Evolutionary conservation across 805 yeast genomes (phyloP).

Genomic region (Schizosaccharomyces octosporus): DNA sequence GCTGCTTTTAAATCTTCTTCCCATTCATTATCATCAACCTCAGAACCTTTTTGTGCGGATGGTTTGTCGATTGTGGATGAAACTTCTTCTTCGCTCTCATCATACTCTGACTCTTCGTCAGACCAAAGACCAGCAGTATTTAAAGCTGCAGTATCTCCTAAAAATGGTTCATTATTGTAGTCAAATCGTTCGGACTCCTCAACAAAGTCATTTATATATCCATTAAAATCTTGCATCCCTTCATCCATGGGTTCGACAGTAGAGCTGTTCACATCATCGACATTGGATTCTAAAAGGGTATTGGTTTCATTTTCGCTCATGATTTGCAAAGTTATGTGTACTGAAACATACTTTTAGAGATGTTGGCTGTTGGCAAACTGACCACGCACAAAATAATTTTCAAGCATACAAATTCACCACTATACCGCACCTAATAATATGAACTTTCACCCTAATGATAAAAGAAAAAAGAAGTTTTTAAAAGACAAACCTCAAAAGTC

Average conservation of each 20-base stretch:
- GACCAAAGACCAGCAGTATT: background rate
- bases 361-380: too few species aligned
- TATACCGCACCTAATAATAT: too few species aligned
- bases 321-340: background rate
- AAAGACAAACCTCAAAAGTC: too few species aligned
- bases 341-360: too few species aligned
- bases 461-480: too few species aligned
- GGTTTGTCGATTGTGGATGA: background rate
- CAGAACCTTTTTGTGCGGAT: background rate
- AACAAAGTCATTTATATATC: background rate
- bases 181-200: background rate
- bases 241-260: background rate
- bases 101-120: background rate
- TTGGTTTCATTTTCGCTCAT: background rate
- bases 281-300: background rate
- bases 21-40: background rate
- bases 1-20: constrained; percentile 1
- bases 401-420: too few species aligned
- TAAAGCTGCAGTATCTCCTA: background rate
- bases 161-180: background rate
- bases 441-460: too few species aligned
- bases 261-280: background rate
- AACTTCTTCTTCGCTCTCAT: background rate
- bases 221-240: background rate
- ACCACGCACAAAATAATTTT: too few species aligned